A percentile compares a stretch with the other conserved stretches of the same genome.
These are phyloP conservation scores for Phytopythium boreale DNA, from an alignment of 352 stramenopile species.

Conservation along the genomic window DNA sequence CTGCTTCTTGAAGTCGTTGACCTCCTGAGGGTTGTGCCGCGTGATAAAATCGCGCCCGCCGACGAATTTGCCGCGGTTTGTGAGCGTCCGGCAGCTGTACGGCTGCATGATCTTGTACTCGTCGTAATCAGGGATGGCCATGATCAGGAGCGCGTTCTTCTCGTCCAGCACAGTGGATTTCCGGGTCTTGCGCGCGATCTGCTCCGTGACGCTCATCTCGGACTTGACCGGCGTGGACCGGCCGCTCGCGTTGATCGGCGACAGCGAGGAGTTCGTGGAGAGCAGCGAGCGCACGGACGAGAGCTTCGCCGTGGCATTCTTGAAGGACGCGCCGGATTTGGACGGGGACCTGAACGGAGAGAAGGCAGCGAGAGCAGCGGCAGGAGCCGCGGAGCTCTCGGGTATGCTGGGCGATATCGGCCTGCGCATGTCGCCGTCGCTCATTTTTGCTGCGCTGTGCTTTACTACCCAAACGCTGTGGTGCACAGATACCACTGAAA, in stretches of 20 bases:
- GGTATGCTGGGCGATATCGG: neutral
- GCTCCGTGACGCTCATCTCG: slow-evolving; percentile 68
- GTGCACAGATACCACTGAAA: neutral
- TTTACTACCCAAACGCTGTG: neutral
- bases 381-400: neutral
- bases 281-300: slow-evolving; percentile 30
- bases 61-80: slow-evolving; percentile 61
- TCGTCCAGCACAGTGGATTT: slow-evolving; percentile 70
- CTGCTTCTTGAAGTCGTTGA: slow-evolving; percentile 74
- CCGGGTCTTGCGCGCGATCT: slow-evolving; percentile 58
- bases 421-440: neutral
- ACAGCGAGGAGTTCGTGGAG: slow-evolving; percentile 15
- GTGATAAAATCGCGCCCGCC: slow-evolving; percentile 68
- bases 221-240: slow-evolving; percentile 23
- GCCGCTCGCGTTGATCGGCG: slow-evolving; percentile 12
- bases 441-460: neutral
- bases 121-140: slow-evolving; percentile 76
- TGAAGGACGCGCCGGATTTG: neutral
- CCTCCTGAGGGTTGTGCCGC: slow-evolving; percentile 66
- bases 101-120: slow-evolving; percentile 75
- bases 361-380: no score
- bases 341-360: neutral
- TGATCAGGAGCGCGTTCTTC: slow-evolving; percentile 65
- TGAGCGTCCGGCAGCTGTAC: slow-evolving; percentile 66
- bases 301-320: neutral